Base-by-base conservation (phyloP, 768 basidiomycete species). In the Mycena latifolia region DNA sequence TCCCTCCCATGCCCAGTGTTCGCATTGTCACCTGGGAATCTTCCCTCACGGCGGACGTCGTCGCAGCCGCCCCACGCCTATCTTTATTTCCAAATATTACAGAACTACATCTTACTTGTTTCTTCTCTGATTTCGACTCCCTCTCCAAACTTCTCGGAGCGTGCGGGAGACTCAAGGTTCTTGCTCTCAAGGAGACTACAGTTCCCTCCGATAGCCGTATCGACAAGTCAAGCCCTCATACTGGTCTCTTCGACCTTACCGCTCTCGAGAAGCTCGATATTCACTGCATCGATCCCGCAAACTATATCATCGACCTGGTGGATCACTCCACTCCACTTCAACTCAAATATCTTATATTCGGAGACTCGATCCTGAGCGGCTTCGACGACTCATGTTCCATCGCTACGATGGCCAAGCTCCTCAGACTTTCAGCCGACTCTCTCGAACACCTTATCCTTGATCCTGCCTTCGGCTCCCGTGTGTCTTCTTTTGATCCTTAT, bases 81-180 rank as follows among this genome's bases (percentile, higher is more conserved):
- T 46, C 45, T n/a, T n/a, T 57, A 25, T 46, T 57, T 28, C 55
- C 55, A 17, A 46, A 47, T 24, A n/a, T 57, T 18, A 57, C 43
- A 46, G 45, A 57, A 35, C 31, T 54, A 28, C 22, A 37, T 35
- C 31, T 54, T 17, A 4, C 35, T 31, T 4, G 20, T 24, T 10
- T 5, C 9, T 37, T 54, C 8, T 14, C 14, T 5, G 24, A 54
- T 25, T 22, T 54, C 35, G 24, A 39, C 20, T 22, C n/a, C 33
- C 22, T 54, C 24, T n/a, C 33, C 33, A 54, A 24, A 14, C 6
- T 54, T 2, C 10, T 54, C n/a, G 52, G 52, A 15, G 52, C 33
- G 12, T 54, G 52, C 52, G n/a, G 35, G 28, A 24, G 24, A 24
- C 52, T 54, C n/a, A 11, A 28, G 22, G 22, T 33, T 25, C 52